Percentiles rank a stretch among this genome's conserved stretches.
phyloP scores from a whole-genome alignment of 441 rosid genomes.

The Rhodomyrtus psidioides region DNA sequence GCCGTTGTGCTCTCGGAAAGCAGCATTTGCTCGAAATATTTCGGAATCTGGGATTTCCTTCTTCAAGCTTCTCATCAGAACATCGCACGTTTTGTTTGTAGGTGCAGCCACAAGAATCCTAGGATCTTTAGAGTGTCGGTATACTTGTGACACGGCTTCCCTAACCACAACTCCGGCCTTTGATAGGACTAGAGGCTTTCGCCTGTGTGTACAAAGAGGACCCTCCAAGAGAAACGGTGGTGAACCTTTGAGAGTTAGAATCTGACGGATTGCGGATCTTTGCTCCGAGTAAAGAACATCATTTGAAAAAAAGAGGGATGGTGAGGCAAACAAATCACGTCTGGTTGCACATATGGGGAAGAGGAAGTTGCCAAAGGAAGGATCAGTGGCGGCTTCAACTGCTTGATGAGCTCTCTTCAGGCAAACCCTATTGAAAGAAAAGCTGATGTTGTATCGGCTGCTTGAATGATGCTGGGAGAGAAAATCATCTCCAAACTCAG shows the following conservation, averaged over 20 bases:
- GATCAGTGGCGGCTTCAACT: constrained; percentile 19
- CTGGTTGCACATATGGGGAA: constrained; percentile 19
- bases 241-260: constrained; percentile 14
- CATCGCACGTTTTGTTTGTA: constrained; percentile 28
- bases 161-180: constrained; percentile 13
- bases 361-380: constrained; percentile 12
- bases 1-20: constrained; percentile 24
- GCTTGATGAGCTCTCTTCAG: constrained; percentile 40
- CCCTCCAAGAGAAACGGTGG: constrained; percentile 33
- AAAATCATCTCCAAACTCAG: constrained; percentile 33
- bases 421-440: constrained; percentile 38
- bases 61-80: constrained; percentile 25
- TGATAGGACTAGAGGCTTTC: background rate
- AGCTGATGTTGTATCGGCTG: constrained; percentile 21
- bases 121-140: background rate
- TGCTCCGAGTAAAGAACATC: constrained; percentile 1
- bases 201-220: background rate
- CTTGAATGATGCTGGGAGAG: constrained; percentile 16
- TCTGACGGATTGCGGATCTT: constrained; percentile 5
- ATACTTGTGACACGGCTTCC: constrained; percentile 21
- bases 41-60: constrained; percentile 8
- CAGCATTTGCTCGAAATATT: constrained; percentile 39
- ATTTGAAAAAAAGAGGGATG: background rate
- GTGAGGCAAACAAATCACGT: background rate
- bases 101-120: constrained; percentile 28